A percentile compares a stretch with the other conserved stretches of the same genome.
Conservation (phyloP, 139 green algal genomes). For the Desmodesmus armatus region DNA sequence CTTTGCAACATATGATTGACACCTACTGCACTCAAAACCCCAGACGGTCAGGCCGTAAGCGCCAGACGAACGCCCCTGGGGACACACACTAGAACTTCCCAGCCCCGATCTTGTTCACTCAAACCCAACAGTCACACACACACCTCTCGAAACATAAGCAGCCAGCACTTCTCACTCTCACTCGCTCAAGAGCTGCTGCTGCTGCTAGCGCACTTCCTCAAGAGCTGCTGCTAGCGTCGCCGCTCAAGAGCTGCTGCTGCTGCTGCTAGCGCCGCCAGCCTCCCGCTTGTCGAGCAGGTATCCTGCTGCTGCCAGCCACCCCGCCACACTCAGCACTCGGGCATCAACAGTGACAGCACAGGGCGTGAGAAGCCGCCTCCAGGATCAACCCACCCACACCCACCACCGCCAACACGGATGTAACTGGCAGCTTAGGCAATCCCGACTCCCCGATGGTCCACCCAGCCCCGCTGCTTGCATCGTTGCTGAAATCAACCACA, state of each 20-base stretch:
- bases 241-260: constrained; percentile 20
- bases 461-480: constrained; percentile 63
- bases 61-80: too few species aligned
- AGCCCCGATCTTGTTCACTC: too few species aligned
- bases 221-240: too few species aligned
- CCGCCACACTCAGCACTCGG: constrained; percentile 68
- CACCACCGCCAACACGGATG: constrained; percentile 74
- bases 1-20: too few species aligned
- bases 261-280: background rate
- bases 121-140: too few species aligned
- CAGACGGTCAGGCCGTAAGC: too few species aligned
- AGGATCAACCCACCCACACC: constrained; percentile 75
- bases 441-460: constrained; percentile 69
- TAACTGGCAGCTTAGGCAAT: constrained; percentile 79
- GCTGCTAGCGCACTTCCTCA: too few species aligned
- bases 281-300: constrained; percentile 70
- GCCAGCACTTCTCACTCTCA: too few species aligned
- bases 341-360: constrained; percentile 73
- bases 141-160: too few species aligned
- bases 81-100: too few species aligned
- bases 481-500: constrained; percentile 71
- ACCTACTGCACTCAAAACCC: too few species aligned
- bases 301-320: constrained; percentile 65
- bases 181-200: too few species aligned
- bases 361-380: constrained; percentile 72